Percentiles rank a stretch among this genome's conserved stretches.
Conservation (phyloP, 2,329 filamentous ascomycete genomes). For the Microsporum canis region DNA sequence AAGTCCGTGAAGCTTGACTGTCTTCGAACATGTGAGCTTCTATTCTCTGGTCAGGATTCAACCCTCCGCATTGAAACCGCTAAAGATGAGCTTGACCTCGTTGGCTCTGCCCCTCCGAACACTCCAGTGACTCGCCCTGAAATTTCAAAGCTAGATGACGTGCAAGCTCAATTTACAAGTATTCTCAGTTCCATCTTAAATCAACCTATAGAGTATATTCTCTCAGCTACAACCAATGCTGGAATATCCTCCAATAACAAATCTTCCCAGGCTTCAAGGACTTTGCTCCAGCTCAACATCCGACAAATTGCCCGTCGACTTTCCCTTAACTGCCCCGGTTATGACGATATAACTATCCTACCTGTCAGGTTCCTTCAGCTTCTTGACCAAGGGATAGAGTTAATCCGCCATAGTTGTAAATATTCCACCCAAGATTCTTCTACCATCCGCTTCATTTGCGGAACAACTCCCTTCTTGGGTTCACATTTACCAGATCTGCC, state of each 20-base stretch:
- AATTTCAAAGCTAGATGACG: conserved; percentile 52
- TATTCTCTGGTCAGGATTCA: conserved; percentile 56
- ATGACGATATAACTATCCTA: conserved; percentile 74
- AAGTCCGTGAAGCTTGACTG: conserved; percentile 49
- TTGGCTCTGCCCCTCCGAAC: conserved; percentile 57
- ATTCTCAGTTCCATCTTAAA: conserved; percentile 55
- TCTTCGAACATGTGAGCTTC: conserved; percentile 53
- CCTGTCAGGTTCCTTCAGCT: conserved; percentile 69
- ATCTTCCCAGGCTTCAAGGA: conserved; percentile 15
- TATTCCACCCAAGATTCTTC: conserved; percentile 13
- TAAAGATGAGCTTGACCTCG: conserved; percentile 47
- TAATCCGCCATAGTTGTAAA: conserved; percentile 37
- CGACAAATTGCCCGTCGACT: conserved; percentile 60
- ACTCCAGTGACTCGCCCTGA: conserved; percentile 61
- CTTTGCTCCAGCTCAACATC: conserved; percentile 46
- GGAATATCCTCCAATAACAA: conserved; percentile 5
- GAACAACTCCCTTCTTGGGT: conserved; percentile 32
- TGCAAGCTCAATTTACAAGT: conserved; percentile 77
- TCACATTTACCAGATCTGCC: conserved; percentile 10
- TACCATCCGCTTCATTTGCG: conserved; percentile 23
- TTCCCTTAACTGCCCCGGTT: conserved; percentile 58
- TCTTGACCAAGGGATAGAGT: conserved; percentile 61
- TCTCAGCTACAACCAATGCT: conserved; percentile 13
- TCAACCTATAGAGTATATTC: conserved; percentile 24
- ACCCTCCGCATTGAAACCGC: conserved; percentile 57